Evolutionary conservation across 2,329 filamentous ascomycete genomes (phyloP), one percentile per base, ranked within the genome.

Genomic region (Trichophyton equinum): DNA sequence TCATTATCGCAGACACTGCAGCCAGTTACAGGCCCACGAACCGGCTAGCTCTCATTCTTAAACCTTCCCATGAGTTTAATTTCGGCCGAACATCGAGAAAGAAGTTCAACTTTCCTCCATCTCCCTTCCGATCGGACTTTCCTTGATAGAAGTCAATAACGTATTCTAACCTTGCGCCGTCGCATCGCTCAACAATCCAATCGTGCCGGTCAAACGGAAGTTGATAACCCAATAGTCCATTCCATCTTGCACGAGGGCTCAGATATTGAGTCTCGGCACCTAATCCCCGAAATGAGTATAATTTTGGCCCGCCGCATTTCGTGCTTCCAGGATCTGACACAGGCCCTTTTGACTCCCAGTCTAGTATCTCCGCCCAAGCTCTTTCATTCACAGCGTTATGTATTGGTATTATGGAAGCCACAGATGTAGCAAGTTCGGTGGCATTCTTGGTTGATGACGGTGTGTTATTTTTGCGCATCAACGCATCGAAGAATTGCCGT

Each of bases 361-460:
- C 78, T 67, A 88, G 84, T 66, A 99, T 97, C 76, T 97, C 88
- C 64, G 83, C 80, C 94, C 94, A 99, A 0, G 94, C 94, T 47
- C 89, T 81, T 81, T 99, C 94, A 75, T 99, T 99, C 64, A 99
- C 94, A 51, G 94, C 94, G 72, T 99, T 99, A 77, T 99, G 94
- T 68, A 97, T 97, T 2, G 91, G 94, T 60, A 97, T 91, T 38
- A 97, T 91, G 38, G 88, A 88, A 69, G 83, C 86, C 86, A 96
- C 96, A 74, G 96, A 91, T 4, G 81, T 78, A 0, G 82, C 83
- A 13, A 78, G 66, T 61, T 77, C 75, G 2, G 71, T 70, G 2
- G 75, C 68, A 6, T 74, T 73, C 20, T 69, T 65, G 1, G 73
- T 68, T 6, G 75, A 75, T 80, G 77, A 33, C 82, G 74, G 85